These are phyloP conservation scores for Capsicum baccatum DNA, from an alignment of 257 asterid species.

Conservation along the genomic window DNA sequence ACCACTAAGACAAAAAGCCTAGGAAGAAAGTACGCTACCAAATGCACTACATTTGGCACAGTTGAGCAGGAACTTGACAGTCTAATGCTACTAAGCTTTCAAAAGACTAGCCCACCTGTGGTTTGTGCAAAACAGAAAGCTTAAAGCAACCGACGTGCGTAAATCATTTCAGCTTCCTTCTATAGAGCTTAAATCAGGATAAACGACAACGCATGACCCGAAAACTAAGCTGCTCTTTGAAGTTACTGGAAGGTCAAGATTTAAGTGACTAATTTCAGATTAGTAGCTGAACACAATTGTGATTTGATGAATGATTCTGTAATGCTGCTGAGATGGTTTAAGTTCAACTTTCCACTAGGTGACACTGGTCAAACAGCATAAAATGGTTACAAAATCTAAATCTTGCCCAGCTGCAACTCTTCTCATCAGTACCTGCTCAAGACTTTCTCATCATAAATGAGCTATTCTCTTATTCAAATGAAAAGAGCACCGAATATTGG, in stretches of 20 bases:
- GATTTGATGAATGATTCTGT: not conserved
- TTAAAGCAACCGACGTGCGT: not conserved
- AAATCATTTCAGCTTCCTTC: not conserved
- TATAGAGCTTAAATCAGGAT: not conserved
- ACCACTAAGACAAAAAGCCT: not conserved
- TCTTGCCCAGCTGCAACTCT: not conserved
- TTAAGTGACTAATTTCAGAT: not conserved
- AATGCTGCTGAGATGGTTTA: not conserved
- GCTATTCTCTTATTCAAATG: not conserved
- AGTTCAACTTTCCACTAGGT: not conserved
- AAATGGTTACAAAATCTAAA: not conserved
- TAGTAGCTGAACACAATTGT: not conserved
- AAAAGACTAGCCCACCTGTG: not conserved
- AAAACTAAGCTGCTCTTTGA: not conserved
- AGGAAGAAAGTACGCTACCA: not conserved
- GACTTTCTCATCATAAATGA: not conserved
- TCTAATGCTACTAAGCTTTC: constrained; percentile 15
- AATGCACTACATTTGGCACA: not conserved
- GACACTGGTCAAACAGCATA: not conserved
- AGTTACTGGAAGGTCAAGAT: not conserved
- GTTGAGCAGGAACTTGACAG: not conserved
- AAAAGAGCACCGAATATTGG: too few relatives aligned
- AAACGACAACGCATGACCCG: not conserved
- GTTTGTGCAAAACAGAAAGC: not conserved
- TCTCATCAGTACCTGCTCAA: not conserved